These are phyloP conservation scores for Lolium rigidum DNA, from an alignment of 176 grass and related monocot species.

Conservation along the genomic window DNA sequence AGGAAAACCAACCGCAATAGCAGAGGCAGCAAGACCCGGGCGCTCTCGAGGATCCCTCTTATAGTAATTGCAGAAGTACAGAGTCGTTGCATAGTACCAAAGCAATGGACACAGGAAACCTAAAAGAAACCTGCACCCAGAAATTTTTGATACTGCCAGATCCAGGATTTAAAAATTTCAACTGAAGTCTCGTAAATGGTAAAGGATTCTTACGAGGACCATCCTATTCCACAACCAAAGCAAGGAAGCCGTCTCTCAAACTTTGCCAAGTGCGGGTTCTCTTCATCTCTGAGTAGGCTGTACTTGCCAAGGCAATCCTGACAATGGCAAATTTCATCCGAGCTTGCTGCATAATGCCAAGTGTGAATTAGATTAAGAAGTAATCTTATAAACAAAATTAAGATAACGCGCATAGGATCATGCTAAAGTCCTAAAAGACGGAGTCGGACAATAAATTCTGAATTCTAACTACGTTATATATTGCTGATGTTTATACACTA, in stretches of 20 bases:
- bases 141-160: constrained; percentile 24
- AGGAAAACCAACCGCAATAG: constrained; percentile 65
- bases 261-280: constrained; percentile 78
- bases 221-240: constrained; percentile 96
- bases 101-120: constrained; percentile 91
- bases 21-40: constrained; percentile 80
- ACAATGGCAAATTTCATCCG: constrained; percentile 58
- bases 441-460: background rate
- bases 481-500: background rate
- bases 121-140: constrained; percentile 81
- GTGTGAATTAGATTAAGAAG: constrained; percentile 36
- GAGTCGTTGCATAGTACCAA: constrained; percentile 75
- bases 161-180: constrained; percentile 11
- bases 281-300: constrained; percentile 73
- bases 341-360: constrained; percentile 37
- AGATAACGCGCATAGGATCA: background rate
- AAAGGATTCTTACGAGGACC: constrained; percentile 81
- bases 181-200: background rate
- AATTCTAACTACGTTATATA: background rate
- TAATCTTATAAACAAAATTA: background rate
- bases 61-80: constrained; percentile 86
- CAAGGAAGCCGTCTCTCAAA: constrained; percentile 86
- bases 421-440: background rate
- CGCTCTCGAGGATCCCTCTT: constrained; percentile 92
- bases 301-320: constrained; percentile 73